Base-by-base conservation (phyloP, 495 filamentous ascomycete species). In the Stereocaulon alpinum region DNA sequence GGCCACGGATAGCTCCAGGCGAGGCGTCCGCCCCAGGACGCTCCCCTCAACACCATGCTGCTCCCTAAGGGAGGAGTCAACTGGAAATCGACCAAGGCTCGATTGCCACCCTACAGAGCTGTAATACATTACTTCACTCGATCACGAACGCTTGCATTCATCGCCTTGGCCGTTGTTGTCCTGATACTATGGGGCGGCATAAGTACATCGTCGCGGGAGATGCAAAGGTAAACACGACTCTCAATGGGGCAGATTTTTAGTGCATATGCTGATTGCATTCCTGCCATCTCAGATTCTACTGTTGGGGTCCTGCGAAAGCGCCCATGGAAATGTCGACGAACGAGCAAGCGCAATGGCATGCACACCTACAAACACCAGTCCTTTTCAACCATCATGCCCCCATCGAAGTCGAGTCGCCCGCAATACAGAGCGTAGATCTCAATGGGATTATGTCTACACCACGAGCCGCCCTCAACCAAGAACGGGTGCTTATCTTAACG, bases 341-440 rank as follows among this genome's bases (percentile, higher is more conserved):
- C 66, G 93, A 97, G 68, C 86, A 94, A 72, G 82, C 82, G 49
- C 81, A 86, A 60, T 98, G 93, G 93, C 85, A 87, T 62, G 81
- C 83, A 56, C 91, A 96, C 69, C 74, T 90, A 54, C 83, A 89
- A 61, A 97, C 93, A 10, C 93, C 93, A 41, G 88, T 97, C 59
- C 81, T 96, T 63, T 95, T 93, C 80, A 98, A 98, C 73, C 89
- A 88, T 72, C 94, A 97, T 72, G 82, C 84, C 61, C 88, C 93
- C 44, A 76, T 94, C 63, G 83, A 86, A 69, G 77, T 96, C 69
- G 92, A 96, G 71, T 82, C 82, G 50, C 80, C 79, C 32, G 84
- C 82, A n/a, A 93, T 97, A 74, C 62, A 77, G 44, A 79, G 81
- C 54, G 77, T 96, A 66, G 76, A 97, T 68, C 82, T 98, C 59